Evolutionary conservation across 1,284 basidiomycete genomes (phyloP), one percentile per base, ranked within the genome.

Genomic region (Cutaneotrichosporon mucoides): DNA sequence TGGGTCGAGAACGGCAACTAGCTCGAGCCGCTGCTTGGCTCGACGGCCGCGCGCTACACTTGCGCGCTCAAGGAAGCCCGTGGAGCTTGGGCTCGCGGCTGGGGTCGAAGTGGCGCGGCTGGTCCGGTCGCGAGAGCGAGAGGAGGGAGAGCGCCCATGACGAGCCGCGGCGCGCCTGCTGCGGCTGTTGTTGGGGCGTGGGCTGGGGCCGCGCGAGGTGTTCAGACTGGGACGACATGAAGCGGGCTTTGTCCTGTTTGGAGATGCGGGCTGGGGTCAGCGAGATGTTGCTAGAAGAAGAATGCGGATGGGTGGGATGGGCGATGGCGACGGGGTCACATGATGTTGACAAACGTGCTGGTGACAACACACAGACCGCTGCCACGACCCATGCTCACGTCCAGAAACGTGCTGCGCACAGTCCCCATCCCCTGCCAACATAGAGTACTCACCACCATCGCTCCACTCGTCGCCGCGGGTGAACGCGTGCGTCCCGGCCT

Each of bases 61-160:
- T 24, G 24, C 24, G 24, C 24, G 47, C 40, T 54, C 59, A 76
- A 49, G 71, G 63, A 11, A 76, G 61, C 16, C 70, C 69, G 33
- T 74, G 62, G 44, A 76, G 62, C 48, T 69, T 69, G 10, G 74
- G 74, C 45, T 76, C 72, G 54, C 68, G 67, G 6, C 61, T 65
- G 10, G 74, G 74, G 60, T 76, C 74, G 43, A 75, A 76, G 63
- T 75, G 74, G 47, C 66, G 59, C 45, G 61, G 59, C 64, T 55
- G 48, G 7, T 42, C 48, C 35, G 59, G 59, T n/a, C 55, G 55
- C 13, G 58, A 37, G 11, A 63, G 57, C 16, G 48, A 51, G 9
- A 64, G 62, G 24, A 63, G 40, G 7, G 53, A 56, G 48, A 63
- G 53, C 38, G 46, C 46, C 46, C 46, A 48, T 33, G 46, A 48